Percentiles rank a stretch among this genome's conserved stretches.
Evolutionary conservation across 208 protist genomes (phyloP).

Genomic region (Strigomonas galati): DNA sequence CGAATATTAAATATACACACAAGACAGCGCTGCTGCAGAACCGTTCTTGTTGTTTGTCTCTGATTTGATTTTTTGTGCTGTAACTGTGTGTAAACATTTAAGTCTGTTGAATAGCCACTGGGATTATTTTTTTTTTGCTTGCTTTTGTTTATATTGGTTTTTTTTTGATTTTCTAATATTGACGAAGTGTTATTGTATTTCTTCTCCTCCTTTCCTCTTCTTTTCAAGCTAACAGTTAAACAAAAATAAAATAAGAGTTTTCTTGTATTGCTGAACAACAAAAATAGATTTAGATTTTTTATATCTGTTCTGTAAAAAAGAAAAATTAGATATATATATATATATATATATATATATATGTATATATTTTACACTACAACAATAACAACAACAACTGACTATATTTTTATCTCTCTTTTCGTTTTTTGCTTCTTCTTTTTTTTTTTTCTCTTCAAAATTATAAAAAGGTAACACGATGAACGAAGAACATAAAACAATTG

Average conservation of each 20-base stretch:
- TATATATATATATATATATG: no score
- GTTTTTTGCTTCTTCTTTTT: slow-evolving; percentile 2
- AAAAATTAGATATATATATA: no score
- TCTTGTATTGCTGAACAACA: slow-evolving; percentile 6
- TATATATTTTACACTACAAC: background rate
- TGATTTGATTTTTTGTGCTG: background rate
- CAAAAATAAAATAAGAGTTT: slow-evolving; percentile 4
- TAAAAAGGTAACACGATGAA: background rate
- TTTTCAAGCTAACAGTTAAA: background rate
- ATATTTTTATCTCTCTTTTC: background rate
- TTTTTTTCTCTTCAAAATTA: slow-evolving; percentile 4
- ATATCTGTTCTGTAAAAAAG: no score
- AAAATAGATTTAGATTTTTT: background rate
- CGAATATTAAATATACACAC: background rate
- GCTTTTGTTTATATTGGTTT: background rate
- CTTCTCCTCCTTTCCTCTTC: background rate
- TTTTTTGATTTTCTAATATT: slow-evolving; percentile 11
- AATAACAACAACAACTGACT: background rate
- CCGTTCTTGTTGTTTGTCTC: background rate
- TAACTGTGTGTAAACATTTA: background rate
- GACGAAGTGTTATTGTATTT: no score
- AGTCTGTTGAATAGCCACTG: background rate
- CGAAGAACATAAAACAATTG: background rate
- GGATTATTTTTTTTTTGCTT: slow-evolving; percentile 6
- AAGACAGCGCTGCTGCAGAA: background rate